Evolutionary conservation across 306 rosid species (phyloP).

Genomic region (Lathyrus tuberosus): DNA sequence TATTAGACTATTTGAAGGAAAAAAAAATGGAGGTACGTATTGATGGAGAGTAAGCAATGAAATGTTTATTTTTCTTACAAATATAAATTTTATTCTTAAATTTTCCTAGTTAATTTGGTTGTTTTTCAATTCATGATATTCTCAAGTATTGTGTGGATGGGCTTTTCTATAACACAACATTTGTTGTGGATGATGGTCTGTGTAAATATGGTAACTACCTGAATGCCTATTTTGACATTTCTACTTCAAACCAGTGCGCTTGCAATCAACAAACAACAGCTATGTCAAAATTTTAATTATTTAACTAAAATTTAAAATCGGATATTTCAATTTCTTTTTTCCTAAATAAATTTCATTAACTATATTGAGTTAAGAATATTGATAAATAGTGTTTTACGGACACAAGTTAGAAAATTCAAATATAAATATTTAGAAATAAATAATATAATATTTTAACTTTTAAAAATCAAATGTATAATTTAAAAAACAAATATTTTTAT

Average conservation of each 20-base stretch:
- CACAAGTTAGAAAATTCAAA: too few species aligned
- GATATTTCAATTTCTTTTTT: too few species aligned
- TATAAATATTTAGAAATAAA: too few species aligned
- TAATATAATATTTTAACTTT: too few species aligned
- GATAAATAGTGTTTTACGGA: too few species aligned
- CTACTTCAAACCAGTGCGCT: not conserved
- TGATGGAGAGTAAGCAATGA: not conserved
- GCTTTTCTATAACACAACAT: not conserved
- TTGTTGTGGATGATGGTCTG: not conserved
- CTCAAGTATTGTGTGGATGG: not conserved
- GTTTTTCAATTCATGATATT: not conserved
- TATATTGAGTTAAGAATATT: too few species aligned
- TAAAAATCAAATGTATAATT: too few species aligned
- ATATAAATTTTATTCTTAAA: not conserved
- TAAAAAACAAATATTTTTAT: too few species aligned
- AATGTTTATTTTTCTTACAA: not conserved
- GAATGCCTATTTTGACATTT: not conserved
- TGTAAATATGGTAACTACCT: slow-evolving; percentile 3
- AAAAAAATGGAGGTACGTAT: not conserved
- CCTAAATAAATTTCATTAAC: too few species aligned
- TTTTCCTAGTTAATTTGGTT: not conserved
- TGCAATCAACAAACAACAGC: not conserved
- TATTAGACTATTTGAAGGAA: too few species aligned
- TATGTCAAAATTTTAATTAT: too few species aligned
- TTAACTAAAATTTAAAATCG: too few species aligned